These are phyloP conservation scores for Globisporangium acanthophoron DNA, from an alignment of 352 stramenopile species.

Conservation along the genomic window DNA sequence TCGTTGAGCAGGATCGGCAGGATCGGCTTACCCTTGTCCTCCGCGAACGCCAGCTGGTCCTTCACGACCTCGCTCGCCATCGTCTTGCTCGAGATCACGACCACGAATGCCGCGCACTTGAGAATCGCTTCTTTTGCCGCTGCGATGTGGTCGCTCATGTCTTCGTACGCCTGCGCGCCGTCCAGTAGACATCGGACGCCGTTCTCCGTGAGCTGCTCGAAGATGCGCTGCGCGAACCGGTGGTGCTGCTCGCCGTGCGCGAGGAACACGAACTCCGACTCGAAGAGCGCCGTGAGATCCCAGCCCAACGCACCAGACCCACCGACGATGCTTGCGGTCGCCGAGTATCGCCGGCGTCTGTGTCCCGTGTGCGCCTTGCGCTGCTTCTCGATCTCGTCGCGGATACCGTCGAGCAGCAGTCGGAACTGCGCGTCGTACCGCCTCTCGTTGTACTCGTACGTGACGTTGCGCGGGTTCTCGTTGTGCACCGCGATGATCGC, in stretches of 20 bases:
- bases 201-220: slow-evolving; percentile 49
- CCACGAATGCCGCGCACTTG: slow-evolving; percentile 67
- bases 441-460: slow-evolving; percentile 63
- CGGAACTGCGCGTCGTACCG: slow-evolving; percentile 68
- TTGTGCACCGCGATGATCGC: slow-evolving; percentile 57
- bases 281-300: slow-evolving; percentile 21
- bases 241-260: slow-evolving; percentile 62
- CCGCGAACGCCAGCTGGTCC: slow-evolving; percentile 75
- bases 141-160: slow-evolving; percentile 63
- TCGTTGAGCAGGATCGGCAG: slow-evolving; percentile 75
- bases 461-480: slow-evolving; percentile 47
- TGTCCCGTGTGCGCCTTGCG: slow-evolving; percentile 27
- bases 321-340: slow-evolving; percentile 6
- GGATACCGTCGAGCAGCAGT: slow-evolving; percentile 69
- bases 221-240: slow-evolving; percentile 22
- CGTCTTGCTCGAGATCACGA: slow-evolving; percentile 64
- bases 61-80: slow-evolving; percentile 67
- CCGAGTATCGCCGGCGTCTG: not conserved
- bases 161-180: slow-evolving; percentile 29
- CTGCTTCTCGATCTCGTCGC: slow-evolving; percentile 79
- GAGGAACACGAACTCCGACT: slow-evolving; percentile 56
- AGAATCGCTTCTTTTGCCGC: slow-evolving; percentile 74
- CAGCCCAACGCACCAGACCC: slow-evolving; percentile 30
- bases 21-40: slow-evolving; percentile 70
- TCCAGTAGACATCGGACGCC: slow-evolving; percentile 51